Conservation (phyloP, 352 stramenopile species). For the Pythium periplocum region DNA sequence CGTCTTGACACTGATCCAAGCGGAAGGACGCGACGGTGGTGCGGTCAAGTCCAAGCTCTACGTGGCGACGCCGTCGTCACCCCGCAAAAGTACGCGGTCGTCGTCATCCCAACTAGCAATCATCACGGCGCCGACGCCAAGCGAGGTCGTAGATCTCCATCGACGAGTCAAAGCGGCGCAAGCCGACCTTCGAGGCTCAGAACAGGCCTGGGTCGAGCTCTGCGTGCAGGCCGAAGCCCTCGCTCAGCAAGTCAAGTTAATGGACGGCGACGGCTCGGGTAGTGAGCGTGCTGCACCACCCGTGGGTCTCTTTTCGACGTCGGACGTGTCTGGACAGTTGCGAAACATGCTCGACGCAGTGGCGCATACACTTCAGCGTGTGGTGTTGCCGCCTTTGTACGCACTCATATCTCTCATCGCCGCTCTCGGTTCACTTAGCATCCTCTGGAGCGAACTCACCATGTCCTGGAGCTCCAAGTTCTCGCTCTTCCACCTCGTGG, state of each 20-base stretch:
- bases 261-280: not conserved
- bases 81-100: no score
- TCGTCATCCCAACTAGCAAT: no score
- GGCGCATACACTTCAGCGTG: slow-evolving; percentile 17
- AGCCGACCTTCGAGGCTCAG: slow-evolving; percentile 36
- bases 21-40: slow-evolving; percentile 2
- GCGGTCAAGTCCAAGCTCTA: no score
- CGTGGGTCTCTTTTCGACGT: slow-evolving; percentile 33
- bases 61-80: no score
- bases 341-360: slow-evolving; percentile 19
- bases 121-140: slow-evolving; percentile 25
- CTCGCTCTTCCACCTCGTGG: slow-evolving; percentile 23
- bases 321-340: slow-evolving; percentile 23
- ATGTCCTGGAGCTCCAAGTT: slow-evolving; percentile 30
- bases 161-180: slow-evolving; percentile 33
- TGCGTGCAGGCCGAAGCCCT: slow-evolving; percentile 42
- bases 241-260: not conserved
- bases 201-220: slow-evolving; percentile 57
- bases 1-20: slow-evolving; percentile 28
- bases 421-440: slow-evolving; percentile 31
- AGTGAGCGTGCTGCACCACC: slow-evolving; percentile 20
- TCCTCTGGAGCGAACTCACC: slow-evolving; percentile 65
- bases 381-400: slow-evolving; percentile 25
- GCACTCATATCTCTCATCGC: slow-evolving; percentile 23
- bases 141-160: slow-evolving; percentile 44